phyloP scores from a whole-genome alignment of 2,329 filamentous ascomycete species.

The Colletotrichum sp. region DNA sequence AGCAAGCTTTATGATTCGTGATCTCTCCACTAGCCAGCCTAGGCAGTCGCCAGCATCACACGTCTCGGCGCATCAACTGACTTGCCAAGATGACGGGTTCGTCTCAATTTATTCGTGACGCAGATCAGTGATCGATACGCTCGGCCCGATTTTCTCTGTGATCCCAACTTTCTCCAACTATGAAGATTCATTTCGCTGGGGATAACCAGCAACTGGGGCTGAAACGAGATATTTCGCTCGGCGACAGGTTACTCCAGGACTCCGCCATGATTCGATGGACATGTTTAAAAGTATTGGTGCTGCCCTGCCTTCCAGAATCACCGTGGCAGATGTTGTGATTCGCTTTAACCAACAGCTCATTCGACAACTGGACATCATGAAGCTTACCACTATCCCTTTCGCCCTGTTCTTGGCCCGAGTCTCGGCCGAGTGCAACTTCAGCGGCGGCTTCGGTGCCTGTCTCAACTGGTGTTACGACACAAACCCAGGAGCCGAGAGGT shows the following conservation, averaged over 20 bases:
- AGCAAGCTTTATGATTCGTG: not conserved
- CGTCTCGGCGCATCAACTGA: not conserved
- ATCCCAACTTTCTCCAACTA: not conserved
- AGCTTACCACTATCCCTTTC: not conserved
- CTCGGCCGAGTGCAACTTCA: not conserved
- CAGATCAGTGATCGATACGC: not conserved
- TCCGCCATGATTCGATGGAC: accelerated
- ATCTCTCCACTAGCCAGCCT: not conserved
- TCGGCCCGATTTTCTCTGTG: accelerated
- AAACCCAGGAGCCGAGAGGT: not conserved
- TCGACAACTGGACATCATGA: not conserved
- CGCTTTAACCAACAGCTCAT: accelerated
- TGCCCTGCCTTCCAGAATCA: accelerated
- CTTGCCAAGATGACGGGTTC: not conserved
- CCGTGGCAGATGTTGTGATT: accelerated
- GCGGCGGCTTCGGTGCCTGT: not conserved
- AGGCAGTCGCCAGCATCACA: not conserved
- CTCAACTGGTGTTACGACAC: not conserved
- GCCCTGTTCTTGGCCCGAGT: not conserved
- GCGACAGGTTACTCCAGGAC: not conserved
- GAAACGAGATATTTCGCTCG: not conserved
- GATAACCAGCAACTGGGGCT: not conserved
- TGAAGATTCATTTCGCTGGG: too few species aligned
- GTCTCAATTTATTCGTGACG: not conserved
- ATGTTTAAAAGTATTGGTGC: not conserved